These are phyloP conservation scores for Endoconidiophora laricicola DNA, from an alignment of 2,329 filamentous ascomycete species.

Conservation along the genomic window DNA sequence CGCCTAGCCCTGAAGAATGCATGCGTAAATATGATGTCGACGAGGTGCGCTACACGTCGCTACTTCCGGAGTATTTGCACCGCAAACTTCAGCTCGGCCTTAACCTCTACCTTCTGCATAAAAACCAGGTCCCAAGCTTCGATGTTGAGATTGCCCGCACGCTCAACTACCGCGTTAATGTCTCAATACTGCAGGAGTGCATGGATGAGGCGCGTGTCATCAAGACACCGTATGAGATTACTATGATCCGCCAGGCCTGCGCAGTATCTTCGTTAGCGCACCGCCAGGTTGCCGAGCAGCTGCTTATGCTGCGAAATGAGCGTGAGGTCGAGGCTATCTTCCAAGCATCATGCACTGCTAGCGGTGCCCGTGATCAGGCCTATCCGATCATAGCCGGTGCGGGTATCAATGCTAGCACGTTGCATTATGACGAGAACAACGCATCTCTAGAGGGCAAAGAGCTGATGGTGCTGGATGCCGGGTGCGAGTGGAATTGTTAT, in stretches of 20 bases:
- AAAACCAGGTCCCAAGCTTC: slow-evolving; percentile 24
- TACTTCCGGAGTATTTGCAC: slow-evolving; percentile 32
- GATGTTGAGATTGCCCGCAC: slow-evolving; percentile 22
- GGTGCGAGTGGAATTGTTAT: slow-evolving; percentile 71
- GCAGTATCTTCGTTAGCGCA: slow-evolving; percentile 65
- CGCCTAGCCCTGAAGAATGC: slow-evolving; percentile 44
- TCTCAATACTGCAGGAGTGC: slow-evolving; percentile 41
- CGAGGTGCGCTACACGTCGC: slow-evolving; percentile 43
- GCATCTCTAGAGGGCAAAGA: slow-evolving; percentile 51
- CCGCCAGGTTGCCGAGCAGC: slow-evolving; percentile 47
- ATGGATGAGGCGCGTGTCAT: slow-evolving; percentile 68
- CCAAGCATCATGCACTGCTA: slow-evolving; percentile 51
- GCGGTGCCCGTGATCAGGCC: slow-evolving; percentile 59
- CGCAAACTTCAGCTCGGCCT: slow-evolving; percentile 20
- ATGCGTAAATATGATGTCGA: slow-evolving; percentile 51
- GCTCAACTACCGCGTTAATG: slow-evolving; percentile 28
- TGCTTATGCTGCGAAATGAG: slow-evolving; percentile 54
- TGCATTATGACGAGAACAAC: slow-evolving; percentile 78
- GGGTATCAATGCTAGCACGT: slow-evolving; percentile 63
- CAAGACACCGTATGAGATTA: slow-evolving; percentile 77
- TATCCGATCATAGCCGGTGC: slow-evolving; percentile 82
- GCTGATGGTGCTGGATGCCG: slow-evolving; percentile 72
- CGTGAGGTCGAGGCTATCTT: slow-evolving; percentile 71
- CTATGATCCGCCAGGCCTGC: slow-evolving; percentile 66
- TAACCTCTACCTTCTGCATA: slow-evolving; percentile 30